Percentiles rank a stretch among this genome's conserved stretches.
These are phyloP conservation scores for Sisymbrium altissimum DNA, from an alignment of 345 rosid species.

Conservation along the genomic window DNA sequence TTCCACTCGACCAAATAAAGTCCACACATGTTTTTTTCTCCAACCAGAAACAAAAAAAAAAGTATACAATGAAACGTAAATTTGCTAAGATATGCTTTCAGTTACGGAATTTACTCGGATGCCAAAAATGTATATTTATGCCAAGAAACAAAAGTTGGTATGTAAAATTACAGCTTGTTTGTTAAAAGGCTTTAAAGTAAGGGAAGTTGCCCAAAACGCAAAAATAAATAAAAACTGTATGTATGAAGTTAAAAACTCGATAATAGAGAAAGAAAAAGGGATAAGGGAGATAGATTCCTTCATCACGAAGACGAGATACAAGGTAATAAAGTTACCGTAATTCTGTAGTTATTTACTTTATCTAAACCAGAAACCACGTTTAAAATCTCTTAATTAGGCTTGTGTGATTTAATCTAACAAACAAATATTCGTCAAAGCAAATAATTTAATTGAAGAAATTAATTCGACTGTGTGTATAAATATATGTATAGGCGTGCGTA, in stretches of 20 bases:
- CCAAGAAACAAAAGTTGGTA: background rate
- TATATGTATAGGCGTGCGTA: conserved; percentile 10
- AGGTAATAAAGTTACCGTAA: background rate
- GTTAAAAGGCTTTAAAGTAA: background rate
- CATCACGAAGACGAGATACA: background rate
- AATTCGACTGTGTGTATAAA: background rate
- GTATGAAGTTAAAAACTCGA: background rate
- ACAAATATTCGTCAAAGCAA: conserved; percentile 2
- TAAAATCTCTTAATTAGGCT: background rate
- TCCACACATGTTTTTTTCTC: background rate
- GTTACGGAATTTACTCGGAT: background rate
- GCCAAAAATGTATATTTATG: background rate
- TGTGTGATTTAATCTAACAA: background rate
- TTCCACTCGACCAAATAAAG: background rate
- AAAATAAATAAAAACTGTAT: background rate
- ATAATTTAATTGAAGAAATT: background rate
- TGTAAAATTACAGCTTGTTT: background rate
- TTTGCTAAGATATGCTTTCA: background rate
- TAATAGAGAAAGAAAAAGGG: background rate
- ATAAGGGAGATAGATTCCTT: background rate
- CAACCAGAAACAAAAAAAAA: background rate
- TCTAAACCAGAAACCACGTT: background rate
- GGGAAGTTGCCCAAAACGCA: background rate
- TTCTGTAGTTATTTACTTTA: background rate
- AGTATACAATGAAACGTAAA: background rate